phyloP scores from a whole-genome alignment of 805 yeast genomes.

The Saccharomyces cerevisiae region DNA sequence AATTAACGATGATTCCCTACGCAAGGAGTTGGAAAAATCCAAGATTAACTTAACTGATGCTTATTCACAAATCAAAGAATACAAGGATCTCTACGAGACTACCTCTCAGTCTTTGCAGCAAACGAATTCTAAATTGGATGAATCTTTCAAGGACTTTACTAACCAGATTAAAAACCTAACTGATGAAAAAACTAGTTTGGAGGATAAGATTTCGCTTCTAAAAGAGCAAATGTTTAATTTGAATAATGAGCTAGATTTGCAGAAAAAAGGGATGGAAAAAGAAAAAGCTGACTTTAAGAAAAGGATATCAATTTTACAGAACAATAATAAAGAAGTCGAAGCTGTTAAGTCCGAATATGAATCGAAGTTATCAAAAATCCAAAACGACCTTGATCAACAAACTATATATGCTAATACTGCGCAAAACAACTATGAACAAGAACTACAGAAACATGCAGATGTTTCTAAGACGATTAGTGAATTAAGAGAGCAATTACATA shows the following conservation, averaged over 20 bases:
- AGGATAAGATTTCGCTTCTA: constrained; percentile 22
- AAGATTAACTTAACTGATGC: constrained; percentile 49
- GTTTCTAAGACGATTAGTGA: constrained; percentile 36
- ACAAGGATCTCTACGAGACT: constrained; percentile 52
- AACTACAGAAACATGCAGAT: constrained; percentile 47
- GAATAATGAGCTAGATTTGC: constrained; percentile 26
- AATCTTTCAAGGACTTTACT: constrained; percentile 28
- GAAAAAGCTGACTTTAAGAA: constrained; percentile 16
- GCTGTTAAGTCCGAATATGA: constrained; percentile 22
- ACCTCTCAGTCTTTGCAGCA: constrained; percentile 57
- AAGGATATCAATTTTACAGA: constrained; percentile 27
- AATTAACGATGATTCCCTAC: constrained; percentile 23
- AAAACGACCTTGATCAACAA: constrained; percentile 38
- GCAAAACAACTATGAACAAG: constrained; percentile 48
- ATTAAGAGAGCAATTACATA: constrained; percentile 33
- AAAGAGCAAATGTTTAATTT: constrained; percentile 27
- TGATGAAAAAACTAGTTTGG: constrained; percentile 14
- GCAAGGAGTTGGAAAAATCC: constrained; percentile 38
- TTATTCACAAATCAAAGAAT: constrained; percentile 49
- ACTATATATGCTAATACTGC: constrained; percentile 39
- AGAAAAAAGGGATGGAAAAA: constrained; percentile 21
- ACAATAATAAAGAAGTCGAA: constrained; percentile 19
- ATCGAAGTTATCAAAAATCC: constrained; percentile 25
- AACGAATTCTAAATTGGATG: constrained; percentile 48
- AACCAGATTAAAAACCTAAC: constrained; percentile 11